Evolutionary conservation across 2,329 filamentous ascomycete genomes (phyloP).

Genomic region (Botrytis fabae): DNA sequence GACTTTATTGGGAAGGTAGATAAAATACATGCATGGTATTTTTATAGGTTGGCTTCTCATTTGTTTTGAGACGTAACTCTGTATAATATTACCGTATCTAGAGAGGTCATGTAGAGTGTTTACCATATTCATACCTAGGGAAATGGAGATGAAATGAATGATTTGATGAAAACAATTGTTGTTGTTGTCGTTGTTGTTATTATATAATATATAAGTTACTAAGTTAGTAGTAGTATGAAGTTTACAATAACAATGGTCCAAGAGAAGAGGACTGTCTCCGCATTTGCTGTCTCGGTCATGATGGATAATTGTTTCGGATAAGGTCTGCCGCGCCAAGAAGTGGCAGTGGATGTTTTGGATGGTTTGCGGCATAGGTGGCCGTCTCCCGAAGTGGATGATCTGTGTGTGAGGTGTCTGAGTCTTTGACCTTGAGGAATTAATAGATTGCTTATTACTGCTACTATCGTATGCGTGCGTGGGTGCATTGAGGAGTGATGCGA

Average conservation of each 20-base stretch:
- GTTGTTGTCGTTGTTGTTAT: neutral
- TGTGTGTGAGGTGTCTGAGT: neutral
- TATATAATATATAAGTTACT: neutral
- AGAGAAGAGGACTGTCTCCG: neutral
- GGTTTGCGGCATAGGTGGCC: slow-evolving; percentile 4
- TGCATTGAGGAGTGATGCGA: neutral
- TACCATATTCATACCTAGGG: slow-evolving; percentile 7
- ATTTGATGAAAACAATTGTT: neutral
- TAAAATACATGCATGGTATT: slow-evolving; percentile 5
- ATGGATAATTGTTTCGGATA: neutral
- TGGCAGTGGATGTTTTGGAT: neutral
- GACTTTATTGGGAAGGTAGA: slow-evolving; percentile 14
- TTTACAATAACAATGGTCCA: neutral
- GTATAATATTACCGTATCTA: slow-evolving; percentile 4
- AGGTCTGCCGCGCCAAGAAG: neutral
- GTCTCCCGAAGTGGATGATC: neutral
- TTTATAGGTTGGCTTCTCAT: slow-evolving; percentile 2
- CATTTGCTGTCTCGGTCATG: neutral
- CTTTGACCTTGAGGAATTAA: neutral
- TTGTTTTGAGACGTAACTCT: slow-evolving; percentile 3
- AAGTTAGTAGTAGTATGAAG: neutral
- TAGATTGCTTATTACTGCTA: neutral
- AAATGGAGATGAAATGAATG: slow-evolving; percentile 12
- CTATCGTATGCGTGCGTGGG: neutral
- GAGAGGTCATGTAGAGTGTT: slow-evolving; percentile 9